Evolutionary conservation across 768 basidiomycete genomes (phyloP).

Genomic region (Tricholomella constricta): DNA sequence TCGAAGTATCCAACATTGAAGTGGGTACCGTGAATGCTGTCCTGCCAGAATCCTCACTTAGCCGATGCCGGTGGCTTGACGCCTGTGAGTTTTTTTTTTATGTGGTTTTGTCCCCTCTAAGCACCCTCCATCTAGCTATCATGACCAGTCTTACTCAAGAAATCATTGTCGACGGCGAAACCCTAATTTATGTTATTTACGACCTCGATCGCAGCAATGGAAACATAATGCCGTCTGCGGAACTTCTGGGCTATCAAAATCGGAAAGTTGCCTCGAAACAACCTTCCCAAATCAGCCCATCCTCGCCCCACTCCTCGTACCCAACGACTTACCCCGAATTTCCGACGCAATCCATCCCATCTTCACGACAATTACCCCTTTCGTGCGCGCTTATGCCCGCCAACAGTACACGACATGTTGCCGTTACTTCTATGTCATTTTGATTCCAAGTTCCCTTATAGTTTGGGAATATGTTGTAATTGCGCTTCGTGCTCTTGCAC

Average conservation of each 20-base stretch:
- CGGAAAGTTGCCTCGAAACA: conserved; percentile 19
- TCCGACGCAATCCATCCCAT: conserved; percentile 14
- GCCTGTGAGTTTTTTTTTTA: conserved; percentile 47
- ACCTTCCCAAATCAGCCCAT: background rate
- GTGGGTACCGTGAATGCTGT: conserved; percentile 53
- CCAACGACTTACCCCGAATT: conserved; percentile 17
- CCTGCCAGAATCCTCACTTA: conserved; percentile 69
- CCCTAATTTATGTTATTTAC: conserved; percentile 66
- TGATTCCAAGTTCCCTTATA: conserved; percentile 2
- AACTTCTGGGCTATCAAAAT: conserved; percentile 55
- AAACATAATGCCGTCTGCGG: conserved; percentile 56
- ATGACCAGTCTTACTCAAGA: conserved; percentile 69
- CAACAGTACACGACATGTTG: conserved; percentile 6
- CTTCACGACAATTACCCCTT: conserved; percentile 39
- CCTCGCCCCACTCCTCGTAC: conserved; percentile 6
- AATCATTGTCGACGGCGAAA: conserved; percentile 63
- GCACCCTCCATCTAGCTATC: conserved; percentile 42
- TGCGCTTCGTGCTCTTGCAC: conserved; percentile 1
- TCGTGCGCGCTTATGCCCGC: conserved; percentile 45
- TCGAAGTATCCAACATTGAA: conserved; percentile 51
- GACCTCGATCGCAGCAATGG: conserved; percentile 62
- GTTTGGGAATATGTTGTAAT: conserved; percentile 6
- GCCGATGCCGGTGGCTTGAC: conserved; percentile 71
- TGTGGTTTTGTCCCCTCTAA: conserved; percentile 18
- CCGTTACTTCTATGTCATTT: conserved; percentile 9